Base-by-base conservation (phyloP, 352 stramenopile genomes). In the Globisporangium paroecandrum region DNA sequence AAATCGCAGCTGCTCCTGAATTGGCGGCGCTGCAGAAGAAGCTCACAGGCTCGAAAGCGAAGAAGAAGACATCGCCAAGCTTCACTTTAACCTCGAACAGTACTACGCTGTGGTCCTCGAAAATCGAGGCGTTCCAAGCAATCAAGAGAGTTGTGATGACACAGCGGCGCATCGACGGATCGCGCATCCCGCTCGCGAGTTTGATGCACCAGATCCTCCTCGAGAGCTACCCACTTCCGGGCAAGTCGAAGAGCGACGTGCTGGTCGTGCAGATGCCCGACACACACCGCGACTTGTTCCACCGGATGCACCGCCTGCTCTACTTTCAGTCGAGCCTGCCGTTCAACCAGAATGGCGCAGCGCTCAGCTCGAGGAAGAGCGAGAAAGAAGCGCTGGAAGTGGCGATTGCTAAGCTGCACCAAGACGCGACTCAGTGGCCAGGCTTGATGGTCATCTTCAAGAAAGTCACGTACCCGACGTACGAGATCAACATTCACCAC, bases 381-480 rank as follows among this genome's bases (percentile, higher is more conserved):
- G 51, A 70, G 10, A 57, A 54, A 10, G 65, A 73, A 9, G 32
- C 82, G 0, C 58, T 87, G 46, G 64, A 49, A 6, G 20, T 75
- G 56, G 78, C 76, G 9, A 49, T 64, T 20, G 57, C 69, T 15
- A 83, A 77, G 41, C n/a, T 82, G 24, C 64, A 74, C 0, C 65
- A 85, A 27, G 77, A 89, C 34, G 72, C 80, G 24, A 85, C 73
- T n/a, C 76, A 83, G 54, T 93, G 85, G 87, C 87, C 87, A 5
- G 87, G 87, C 0, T 60, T 95, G 36, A 77, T 95, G 61, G 81
- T 88, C 22, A 79, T 84, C 51, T 93, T 94, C 70, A 83, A 84
- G 47, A 89, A 91, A 66, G 65, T 88, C 1, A 65, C 69, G 55
- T 94, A 91, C 62, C 83, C 82, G 4, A 58, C 65, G 38, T 91